Base-by-base conservation (phyloP, 805 yeast species). In the Metschnikowia lachancei region DNA sequence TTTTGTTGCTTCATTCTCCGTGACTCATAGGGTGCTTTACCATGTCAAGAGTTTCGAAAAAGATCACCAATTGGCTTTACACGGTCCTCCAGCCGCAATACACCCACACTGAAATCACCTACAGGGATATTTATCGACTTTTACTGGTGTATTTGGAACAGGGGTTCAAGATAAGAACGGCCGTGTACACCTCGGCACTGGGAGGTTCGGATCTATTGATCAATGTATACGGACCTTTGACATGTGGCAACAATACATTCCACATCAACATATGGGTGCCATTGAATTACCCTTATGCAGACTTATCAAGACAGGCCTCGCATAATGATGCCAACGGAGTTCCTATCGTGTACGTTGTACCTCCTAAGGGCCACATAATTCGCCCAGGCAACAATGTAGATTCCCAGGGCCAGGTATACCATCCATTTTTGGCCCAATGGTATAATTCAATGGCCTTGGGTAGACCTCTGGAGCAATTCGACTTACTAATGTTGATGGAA, bases 221-320 rank as follows among this genome's bases (percentile, higher is more conserved):
- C 10, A 81, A 82, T 49, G 50, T 91, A 1, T 75, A 75, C 54
- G 96, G 96, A 0, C 65, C 74, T 0, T 53, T 83, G 3, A 60
- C 66, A 1, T 35, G 53, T 4, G 61, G 65, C 11, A 55, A 54
- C 0, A 39, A 52, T 8, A 42, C 45, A 3, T 63, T 65, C 12
- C 91, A 90, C 0, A 57, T 89, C 11, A 81, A 81, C 44, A 62
- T 90, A 4, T 89, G 96, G 95, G 58, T 91, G 4, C 95, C 96
- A 0, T 73, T 75, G 22, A 69, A 72, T 19, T 90, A 86, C 54
- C 96, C 97, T 0, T 54, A 58, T n/a, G 52, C 55, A 3, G 54
- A 50, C 9, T 10, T 8, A 2, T 32, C 42, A 13, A 32, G 31
- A 7, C 18, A 36, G 10, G 12, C 36, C 12, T 16, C 53, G 1